Percentiles rank a stretch among this genome's conserved stretches.
These are phyloP conservation scores for Adiantum capillusveneris DNA, from an alignment of 75 land plant species.

Conservation along the genomic window DNA sequence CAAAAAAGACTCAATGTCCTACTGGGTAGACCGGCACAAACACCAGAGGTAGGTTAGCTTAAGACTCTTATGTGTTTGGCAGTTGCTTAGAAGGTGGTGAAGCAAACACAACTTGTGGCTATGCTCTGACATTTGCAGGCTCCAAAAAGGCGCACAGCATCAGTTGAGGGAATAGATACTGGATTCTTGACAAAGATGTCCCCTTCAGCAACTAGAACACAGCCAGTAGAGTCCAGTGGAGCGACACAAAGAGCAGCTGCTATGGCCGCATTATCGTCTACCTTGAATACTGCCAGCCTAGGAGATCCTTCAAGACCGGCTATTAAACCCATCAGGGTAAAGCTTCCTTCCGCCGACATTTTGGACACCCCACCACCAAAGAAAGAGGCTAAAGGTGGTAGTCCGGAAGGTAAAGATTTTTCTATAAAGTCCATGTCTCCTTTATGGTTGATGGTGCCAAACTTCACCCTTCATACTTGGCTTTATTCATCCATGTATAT, in stretches of 20 bases:
- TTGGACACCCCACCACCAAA: not conserved
- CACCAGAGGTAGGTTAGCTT: slow-evolving; percentile 48
- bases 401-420: slow-evolving; percentile 6
- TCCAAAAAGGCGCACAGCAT: slow-evolving; percentile 7
- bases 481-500: too few species aligned
- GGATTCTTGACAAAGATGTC: slow-evolving; percentile 1
- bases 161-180: slow-evolving; percentile 7
- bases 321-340: slow-evolving; percentile 8
- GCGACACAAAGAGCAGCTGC: slow-evolving; percentile 84
- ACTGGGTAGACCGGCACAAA: slow-evolving; percentile 41
- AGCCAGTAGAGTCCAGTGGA: slow-evolving; percentile 38
- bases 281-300: slow-evolving; percentile 53
- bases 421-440: too few species aligned
- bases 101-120: not conserved
- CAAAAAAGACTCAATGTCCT: slow-evolving; percentile 51
- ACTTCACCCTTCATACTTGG: too few species aligned
- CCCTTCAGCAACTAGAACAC: slow-evolving; percentile 22
- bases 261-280: slow-evolving; percentile 65
- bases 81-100: not conserved
- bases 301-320: slow-evolving; percentile 36
- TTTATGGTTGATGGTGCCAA: too few species aligned
- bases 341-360: not conserved
- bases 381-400: not conserved
- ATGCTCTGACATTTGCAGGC: not conserved
- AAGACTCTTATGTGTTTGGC: too few species aligned